These are phyloP conservation scores for Aspergillus quadricinctus DNA, from an alignment of 2,329 filamentous ascomycete genomes.

Conservation along the genomic window DNA sequence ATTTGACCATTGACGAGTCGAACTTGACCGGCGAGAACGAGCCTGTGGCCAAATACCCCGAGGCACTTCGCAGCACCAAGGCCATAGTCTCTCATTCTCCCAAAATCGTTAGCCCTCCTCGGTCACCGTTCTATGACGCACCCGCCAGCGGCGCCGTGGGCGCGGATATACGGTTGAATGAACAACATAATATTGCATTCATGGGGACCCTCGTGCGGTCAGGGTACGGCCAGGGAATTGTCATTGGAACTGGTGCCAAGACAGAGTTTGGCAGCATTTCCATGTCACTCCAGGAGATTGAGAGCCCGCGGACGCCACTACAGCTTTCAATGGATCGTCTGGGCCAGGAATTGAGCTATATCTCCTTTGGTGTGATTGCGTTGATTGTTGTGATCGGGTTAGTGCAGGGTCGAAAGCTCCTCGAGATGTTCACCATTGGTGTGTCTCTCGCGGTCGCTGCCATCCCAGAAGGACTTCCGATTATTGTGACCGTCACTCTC, in stretches of 20 bases:
- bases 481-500: conserved; percentile 96
- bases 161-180: conserved; percentile 65
- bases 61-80: conserved; percentile 48
- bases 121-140: conserved; percentile 56
- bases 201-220: conserved; percentile 97
- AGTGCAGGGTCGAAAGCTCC: conserved; percentile 78
- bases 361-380: conserved; percentile 90
- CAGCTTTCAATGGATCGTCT: conserved; percentile 97
- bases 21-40: conserved; percentile 97
- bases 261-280: conserved; percentile 98
- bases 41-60: conserved; percentile 72
- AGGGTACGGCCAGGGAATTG: conserved; percentile 89
- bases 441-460: conserved; percentile 94
- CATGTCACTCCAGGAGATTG: conserved; percentile 87
- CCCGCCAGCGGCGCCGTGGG: conserved; percentile 56
- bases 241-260: conserved; percentile 90
- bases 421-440: conserved; percentile 97
- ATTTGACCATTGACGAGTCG: conserved; percentile 91
- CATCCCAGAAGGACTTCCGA: conserved; percentile 92
- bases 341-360: conserved; percentile 91
- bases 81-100: conserved; percentile 29
- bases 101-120: conserved; percentile 35
- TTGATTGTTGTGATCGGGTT: conserved; percentile 89
- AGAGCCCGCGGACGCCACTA: conserved; percentile 88
- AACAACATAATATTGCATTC: conserved; percentile 88